phyloP scores from a whole-genome alignment of 1,139 yeast species.

The Yamadazyma siamensis region DNA sequence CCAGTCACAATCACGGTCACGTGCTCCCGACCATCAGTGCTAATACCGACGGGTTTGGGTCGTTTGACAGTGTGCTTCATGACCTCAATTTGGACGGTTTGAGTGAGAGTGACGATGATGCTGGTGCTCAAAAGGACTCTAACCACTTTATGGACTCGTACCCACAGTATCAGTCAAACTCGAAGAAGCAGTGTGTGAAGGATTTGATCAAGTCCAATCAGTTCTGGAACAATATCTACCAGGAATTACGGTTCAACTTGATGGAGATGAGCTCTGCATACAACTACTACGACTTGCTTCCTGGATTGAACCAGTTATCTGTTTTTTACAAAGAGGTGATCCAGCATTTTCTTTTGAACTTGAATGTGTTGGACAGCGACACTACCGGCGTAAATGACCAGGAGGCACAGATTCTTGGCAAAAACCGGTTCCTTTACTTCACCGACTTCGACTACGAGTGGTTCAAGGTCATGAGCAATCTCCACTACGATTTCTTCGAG shows the following conservation, averaged over 20 bases:
- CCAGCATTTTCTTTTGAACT: constrained; percentile 27
- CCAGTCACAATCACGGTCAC: no score
- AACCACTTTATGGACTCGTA: constrained; percentile 4
- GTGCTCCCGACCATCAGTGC: constrained; percentile 12
- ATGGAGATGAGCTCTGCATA: constrained; percentile 16
- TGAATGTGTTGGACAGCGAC: constrained; percentile 17
- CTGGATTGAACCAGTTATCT: constrained; percentile 23
- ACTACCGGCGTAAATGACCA: constrained; percentile 11
- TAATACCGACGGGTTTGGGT: constrained; percentile 9
- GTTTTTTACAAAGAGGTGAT: constrained; percentile 26
- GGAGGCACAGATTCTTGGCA: constrained; percentile 18
- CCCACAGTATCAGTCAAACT: constrained; percentile 4
- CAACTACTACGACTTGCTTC: constrained; percentile 27
- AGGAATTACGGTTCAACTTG: constrained; percentile 27
- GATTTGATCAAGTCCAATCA: constrained; percentile 19
- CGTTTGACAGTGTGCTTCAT: constrained; percentile 1
- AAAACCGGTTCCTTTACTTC: constrained; percentile 22
- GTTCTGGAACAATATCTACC: constrained; percentile 34
- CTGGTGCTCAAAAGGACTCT: no score
- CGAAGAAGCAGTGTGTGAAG: constrained; percentile 6
- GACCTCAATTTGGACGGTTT: constrained; percentile 3
- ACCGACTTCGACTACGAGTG: constrained; percentile 23
- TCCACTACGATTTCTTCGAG: constrained; percentile 17
- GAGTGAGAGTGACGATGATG: constrained; percentile 6
- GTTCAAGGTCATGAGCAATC: constrained; percentile 21